Percentiles rank a stretch among this genome's conserved stretches.
These are phyloP conservation scores for Hypocrella siamensis DNA, from an alignment of 2,329 filamentous ascomycete genomes.

Conservation along the genomic window DNA sequence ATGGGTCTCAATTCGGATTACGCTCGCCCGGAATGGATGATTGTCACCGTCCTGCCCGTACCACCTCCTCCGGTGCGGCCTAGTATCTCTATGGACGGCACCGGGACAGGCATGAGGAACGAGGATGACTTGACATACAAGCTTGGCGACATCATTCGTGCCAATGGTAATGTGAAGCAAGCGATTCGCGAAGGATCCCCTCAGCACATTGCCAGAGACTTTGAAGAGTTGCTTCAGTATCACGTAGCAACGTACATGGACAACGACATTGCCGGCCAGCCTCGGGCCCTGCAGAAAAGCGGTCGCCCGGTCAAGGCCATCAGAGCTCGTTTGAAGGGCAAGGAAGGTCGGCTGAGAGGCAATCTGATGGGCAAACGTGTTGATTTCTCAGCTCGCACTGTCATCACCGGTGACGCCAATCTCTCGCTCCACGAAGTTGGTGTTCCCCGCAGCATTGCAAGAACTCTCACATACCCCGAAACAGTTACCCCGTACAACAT, in stretches of 20 bases:
- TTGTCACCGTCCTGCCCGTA: constrained; percentile 86
- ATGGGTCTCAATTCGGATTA: constrained; percentile 93
- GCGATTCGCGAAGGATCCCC: constrained; percentile 86
- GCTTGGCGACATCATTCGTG: constrained; percentile 92
- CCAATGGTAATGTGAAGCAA: constrained; percentile 86
- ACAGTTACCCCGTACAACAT: constrained; percentile 98
- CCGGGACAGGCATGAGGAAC: constrained; percentile 78
- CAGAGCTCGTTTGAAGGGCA: constrained; percentile 92
- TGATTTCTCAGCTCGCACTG: constrained; percentile 97
- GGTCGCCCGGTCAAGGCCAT: constrained; percentile 95
- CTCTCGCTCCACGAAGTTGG: constrained; percentile 93
- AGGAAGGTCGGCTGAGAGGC: constrained; percentile 92
- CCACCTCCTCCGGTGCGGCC: constrained; percentile 91
- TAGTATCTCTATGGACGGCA: constrained; percentile 94
- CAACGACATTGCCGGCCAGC: constrained; percentile 93
- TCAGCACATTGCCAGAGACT: constrained; percentile 79
- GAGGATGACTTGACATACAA: constrained; percentile 99
- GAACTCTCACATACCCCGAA: constrained; percentile 89
- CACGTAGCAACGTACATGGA: constrained; percentile 99
- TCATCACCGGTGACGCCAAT: constrained; percentile 98
- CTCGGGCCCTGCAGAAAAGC: constrained; percentile 90
- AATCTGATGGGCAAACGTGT: constrained; percentile 99
- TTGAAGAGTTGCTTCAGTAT: constrained; percentile 84
- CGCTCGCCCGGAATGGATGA: constrained; percentile 95
- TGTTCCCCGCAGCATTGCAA: constrained; percentile 84